Percentiles rank a stretch among this genome's conserved stretches.
phyloP scores from a whole-genome alignment of 2,329 filamentous ascomycete genomes.

The Fusarium humuli region DNA sequence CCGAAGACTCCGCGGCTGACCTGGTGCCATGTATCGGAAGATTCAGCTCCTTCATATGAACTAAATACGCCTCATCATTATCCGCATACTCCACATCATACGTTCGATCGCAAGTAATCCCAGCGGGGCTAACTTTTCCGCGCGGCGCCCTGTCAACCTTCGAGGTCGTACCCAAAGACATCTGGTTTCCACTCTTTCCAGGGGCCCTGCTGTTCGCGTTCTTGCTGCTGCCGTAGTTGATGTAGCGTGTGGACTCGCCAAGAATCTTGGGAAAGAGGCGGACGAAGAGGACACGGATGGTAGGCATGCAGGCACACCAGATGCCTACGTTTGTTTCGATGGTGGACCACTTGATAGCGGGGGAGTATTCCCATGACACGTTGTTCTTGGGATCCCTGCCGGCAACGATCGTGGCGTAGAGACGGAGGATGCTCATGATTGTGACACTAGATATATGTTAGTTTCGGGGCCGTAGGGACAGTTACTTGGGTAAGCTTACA shows the following conservation, averaged over 20 bases:
- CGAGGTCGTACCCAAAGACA: not conserved
- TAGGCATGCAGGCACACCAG: conserved; percentile 1
- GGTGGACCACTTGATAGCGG: conserved; percentile 1
- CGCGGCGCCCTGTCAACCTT: not conserved
- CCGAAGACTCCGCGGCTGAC: not conserved
- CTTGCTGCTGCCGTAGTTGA: not conserved
- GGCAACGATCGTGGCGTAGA: not conserved
- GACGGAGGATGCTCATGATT: not conserved
- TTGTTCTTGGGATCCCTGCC: not conserved
- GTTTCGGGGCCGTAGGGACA: fast-evolving
- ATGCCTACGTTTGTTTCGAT: not conserved
- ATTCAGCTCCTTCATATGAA: not conserved
- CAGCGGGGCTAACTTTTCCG: not conserved
- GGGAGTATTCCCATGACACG: not conserved
- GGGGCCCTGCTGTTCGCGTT: no score
- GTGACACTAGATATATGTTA: not conserved
- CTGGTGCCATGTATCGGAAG: no score
- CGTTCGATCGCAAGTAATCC: not conserved
- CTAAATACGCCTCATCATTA: not conserved
- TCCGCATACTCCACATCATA: not conserved
- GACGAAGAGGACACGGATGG: not conserved
- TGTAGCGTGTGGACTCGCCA: not conserved
- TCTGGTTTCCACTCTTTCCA: no score
- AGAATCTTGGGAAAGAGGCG: not conserved
- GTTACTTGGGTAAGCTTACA: conserved; percentile 47